Evolutionary conservation across 768 basidiomycete genomes (phyloP), one percentile per base, ranked within the genome.

Genomic region (Leccinellum albellum): DNA sequence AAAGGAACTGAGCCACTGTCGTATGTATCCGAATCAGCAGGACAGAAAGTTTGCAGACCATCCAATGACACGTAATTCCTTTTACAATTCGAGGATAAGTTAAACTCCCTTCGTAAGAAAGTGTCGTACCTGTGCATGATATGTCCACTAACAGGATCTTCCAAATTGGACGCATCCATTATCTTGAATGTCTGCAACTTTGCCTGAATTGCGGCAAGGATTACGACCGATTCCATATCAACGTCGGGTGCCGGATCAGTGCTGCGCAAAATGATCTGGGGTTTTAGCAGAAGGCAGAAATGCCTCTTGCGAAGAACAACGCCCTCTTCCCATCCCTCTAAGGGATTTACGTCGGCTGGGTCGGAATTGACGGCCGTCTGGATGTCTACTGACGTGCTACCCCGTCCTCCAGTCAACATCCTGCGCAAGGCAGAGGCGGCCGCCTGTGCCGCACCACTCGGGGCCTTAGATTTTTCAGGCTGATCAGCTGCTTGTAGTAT

Each of bases 41-140:
- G 95, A 37, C 89, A 86, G 74, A 96, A 98, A 8, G 86, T 84
- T 71, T 98, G 95, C 31, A 98, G 78, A 2, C 91, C 91, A 51
- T 83, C 84, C 54, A 97, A 73, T 6, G 83, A 80, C 12, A 84
- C 85, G 63, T 89, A 93, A 48, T 85, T 94, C 73, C 93, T 94
- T 33, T 58, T 47, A 20, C 17, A 52, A 45, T 33, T 46, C 51
- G 44, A 45, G 40, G 26, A 42, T 60, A 17, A 60, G 48, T 21
- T 31, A 51, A 53, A 20, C 12, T 17, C 47, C 10, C 6, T 37
- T 37, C 44, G 12, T 13, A 42, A 26, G 26, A 53, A 26, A 42
- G 15, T 13, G 24, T 23, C 24, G 58, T 78, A 93, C 89, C 94
- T 82, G 55, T 85, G 84, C 87, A 96, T 88, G 40, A 98, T 83